Evolutionary conservation across 169 alveolate species (phyloP), one percentile per base, ranked within the genome.

Genomic region (Perkinsus chesapeaki): DNA sequence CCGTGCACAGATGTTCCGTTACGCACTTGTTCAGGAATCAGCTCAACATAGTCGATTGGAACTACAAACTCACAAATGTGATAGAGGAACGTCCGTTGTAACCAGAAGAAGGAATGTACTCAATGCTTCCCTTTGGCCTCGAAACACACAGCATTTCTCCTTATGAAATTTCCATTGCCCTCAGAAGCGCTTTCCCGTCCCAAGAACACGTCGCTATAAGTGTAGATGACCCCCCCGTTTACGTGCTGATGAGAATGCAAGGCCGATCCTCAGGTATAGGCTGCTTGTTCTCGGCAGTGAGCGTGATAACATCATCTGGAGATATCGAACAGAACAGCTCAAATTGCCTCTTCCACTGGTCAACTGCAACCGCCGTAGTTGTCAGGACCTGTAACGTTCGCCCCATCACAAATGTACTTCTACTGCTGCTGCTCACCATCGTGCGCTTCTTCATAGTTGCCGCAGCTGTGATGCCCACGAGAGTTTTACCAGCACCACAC

Each of bases 401-500:
- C 23, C 82, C 27, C 82, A 20, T 23, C 82, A 60, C 82, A 60
- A 7, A n/a, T n/a, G n/a, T n/a, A n/a, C n/a, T n/a, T n/a, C n/a
- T n/a, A n/a, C n/a, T n/a, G 82, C 31, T 34, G 19, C 82, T 5
- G 36, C 82, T 16, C 73, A 99, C 98, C 92, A 99, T 96, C 0
- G 99, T 96, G 37, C 99, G 97, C 93, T 98, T 98, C 95, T 99
- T 98, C 43, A 99, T 98, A 9, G 99, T 98, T 93, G 99, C 97
- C 47, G 99, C 98, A n/a, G 99, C 99, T 39, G 99, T 98, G 9
- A 99, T 98, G 39, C 99, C 99, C n/a, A 99, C 99, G 82, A 99
- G 94, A 0, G 99, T 99, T 96, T 99, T 99, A 3, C 99, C 99
- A 20, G 99, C 99, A 23, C 99, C 99, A 96, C 99, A 99, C 0